Base-by-base conservation (phyloP, 768 basidiomycete genomes). In the Psilocybe tampanensis region DNA sequence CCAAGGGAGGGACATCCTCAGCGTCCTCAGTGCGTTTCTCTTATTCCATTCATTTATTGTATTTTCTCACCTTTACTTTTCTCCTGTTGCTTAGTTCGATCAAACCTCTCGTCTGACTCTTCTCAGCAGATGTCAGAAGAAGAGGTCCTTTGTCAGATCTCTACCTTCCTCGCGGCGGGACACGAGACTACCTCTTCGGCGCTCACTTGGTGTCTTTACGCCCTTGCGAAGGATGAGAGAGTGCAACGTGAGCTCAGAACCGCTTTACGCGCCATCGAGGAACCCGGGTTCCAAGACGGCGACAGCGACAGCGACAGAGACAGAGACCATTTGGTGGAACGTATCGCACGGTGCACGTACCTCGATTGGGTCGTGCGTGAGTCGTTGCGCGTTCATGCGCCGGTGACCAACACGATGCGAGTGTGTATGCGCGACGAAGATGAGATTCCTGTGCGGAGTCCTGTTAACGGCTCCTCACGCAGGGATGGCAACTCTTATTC, bases 291-390 rank as follows among this genome's bases (percentile, higher is more conserved):
- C n/a, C n/a, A 77, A 74, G 88, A 4, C 75, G 59, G 23, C 52
- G 71, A 76, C 9, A 74, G 77, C 26, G 74, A 89, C 2, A 76
- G 80, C 55, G 71, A 78, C 8, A 74, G 90, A 12, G 39, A 32
- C 9, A 18, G n/a, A 1, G 55, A n/a, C n/a, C n/a, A 53, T 8
- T 58, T 61, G 3, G 69, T 66, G 15, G 67, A 70, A 8, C 63
- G 59, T 17, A 32, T 86, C 17, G 60, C 69, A 49, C 69, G 70
- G n/a, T 75, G 85, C 24, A 78, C 85, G 0, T 90, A 88, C 64
- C 83, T 92, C 21, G 90, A 90, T 60, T 74, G 74, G 36, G 80
- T 88, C 17, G 74, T 87, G 2, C 79, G 81, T 9, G 88, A 89
- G 68, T 81, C 79, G 0, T 66, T 89, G 56, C 78, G 88, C 1